Evolutionary conservation across 2,329 filamentous ascomycete species (phyloP).

Genomic region (Reticulascus tulasneorum): DNA sequence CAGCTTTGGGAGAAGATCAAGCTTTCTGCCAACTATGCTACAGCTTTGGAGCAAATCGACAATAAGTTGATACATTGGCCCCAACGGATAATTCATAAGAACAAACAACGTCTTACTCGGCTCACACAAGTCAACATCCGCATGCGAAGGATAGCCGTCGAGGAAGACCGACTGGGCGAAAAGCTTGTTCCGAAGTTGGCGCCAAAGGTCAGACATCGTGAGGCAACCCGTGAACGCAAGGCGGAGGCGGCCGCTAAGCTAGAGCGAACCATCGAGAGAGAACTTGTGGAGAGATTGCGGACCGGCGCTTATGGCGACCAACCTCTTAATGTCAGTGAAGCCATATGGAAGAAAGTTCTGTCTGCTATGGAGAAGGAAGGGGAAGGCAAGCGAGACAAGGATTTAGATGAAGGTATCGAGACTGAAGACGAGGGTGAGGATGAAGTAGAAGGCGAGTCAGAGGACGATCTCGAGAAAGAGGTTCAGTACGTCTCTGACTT

Average conservation of each 20-base stretch:
- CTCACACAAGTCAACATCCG: conserved; percentile 87
- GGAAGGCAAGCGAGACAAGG: conserved; percentile 77
- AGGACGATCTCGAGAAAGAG: conserved; percentile 64
- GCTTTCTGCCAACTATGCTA: conserved; percentile 83
- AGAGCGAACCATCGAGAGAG: conserved; percentile 90
- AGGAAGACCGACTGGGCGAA: conserved; percentile 87
- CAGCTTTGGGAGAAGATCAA: conserved; percentile 94
- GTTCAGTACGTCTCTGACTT: conserved; percentile 94
- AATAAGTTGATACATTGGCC: conserved; percentile 87
- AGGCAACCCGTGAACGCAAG: conserved; percentile 72
- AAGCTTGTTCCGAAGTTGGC: conserved; percentile 83
- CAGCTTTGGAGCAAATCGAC: conserved; percentile 84
- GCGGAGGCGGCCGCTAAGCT: conserved; percentile 85
- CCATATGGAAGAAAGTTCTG: conserved; percentile 96
- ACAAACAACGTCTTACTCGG: conserved; percentile 91
- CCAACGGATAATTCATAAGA: conserved; percentile 89
- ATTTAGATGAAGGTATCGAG: conserved; percentile 82
- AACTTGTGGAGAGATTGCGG: conserved; percentile 84
- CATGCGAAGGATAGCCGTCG: conserved; percentile 75
- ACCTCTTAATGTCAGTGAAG: conserved; percentile 90
- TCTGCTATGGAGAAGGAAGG: conserved; percentile 84
- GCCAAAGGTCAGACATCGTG: conserved; percentile 78
- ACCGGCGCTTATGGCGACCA: conserved; percentile 93
- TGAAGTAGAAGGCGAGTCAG: conserved; percentile 61
- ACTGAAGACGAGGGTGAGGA: conserved; percentile 69